These are phyloP conservation scores for Paracamarosporium sp. DNA, from an alignment of 2,329 filamentous ascomycete genomes.

Conservation along the genomic window DNA sequence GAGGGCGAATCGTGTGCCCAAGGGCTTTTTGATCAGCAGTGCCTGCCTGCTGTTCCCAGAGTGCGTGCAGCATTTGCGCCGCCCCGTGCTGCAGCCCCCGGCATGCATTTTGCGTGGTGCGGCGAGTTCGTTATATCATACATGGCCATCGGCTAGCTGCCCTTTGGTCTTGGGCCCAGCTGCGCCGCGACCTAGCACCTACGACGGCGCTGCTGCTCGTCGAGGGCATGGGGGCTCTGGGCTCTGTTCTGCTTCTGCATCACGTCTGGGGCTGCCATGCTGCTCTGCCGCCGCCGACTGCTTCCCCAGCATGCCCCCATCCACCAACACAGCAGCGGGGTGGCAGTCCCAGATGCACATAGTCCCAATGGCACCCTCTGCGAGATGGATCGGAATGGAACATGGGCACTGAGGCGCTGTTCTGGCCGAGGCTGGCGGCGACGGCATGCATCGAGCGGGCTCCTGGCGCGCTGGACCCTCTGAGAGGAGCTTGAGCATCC, in stretches of 20 bases:
- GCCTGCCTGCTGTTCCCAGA: constrained; percentile 1
- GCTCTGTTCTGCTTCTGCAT: neutral
- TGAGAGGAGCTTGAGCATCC: neutral
- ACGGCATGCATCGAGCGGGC: neutral
- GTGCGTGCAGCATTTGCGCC: neutral
- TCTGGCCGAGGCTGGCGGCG: neutral
- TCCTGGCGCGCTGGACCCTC: neutral
- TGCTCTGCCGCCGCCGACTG: constrained; percentile 1
- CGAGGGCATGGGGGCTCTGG: constrained; percentile 1
- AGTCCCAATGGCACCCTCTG: neutral
- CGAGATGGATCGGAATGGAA: neutral
- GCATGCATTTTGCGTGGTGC: neutral
- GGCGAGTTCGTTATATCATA: constrained; percentile 4
- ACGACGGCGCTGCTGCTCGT: constrained; percentile 2
- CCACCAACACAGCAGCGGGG: neutral
- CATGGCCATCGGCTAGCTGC: constrained; percentile 10
- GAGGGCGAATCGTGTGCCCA: neutral
- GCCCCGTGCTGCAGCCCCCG: neutral
- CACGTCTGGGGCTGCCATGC: neutral
- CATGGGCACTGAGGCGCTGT: neutral
- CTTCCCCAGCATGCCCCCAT: neutral
- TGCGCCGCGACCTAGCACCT: constrained; percentile 13
- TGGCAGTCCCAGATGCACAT: neutral
- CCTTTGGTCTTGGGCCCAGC: constrained; percentile 12
- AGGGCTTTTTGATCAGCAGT: constrained; percentile 1